Evolutionary conservation across 441 rosid genomes (phyloP).

Genomic region (Pelargonium myrrhifolium): DNA sequence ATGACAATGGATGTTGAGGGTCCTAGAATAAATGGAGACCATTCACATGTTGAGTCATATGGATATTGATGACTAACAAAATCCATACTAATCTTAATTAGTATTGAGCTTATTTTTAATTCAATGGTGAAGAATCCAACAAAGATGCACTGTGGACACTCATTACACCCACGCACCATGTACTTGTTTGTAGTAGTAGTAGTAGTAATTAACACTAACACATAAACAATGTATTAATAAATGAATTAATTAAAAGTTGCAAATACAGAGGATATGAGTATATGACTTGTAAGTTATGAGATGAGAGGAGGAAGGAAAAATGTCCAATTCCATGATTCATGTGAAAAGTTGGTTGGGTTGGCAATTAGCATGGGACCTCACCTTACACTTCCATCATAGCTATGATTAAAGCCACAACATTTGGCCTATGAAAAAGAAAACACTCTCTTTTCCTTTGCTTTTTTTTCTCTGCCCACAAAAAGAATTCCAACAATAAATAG

Average conservation of each 20-base stretch:
- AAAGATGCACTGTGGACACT: conserved; percentile 1
- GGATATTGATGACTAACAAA: too few species aligned
- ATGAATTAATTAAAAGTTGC: neutral
- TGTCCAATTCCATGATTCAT: neutral
- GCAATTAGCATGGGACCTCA: neutral
- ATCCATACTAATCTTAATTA: too few species aligned
- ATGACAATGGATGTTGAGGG: too few species aligned
- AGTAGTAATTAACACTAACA: conserved; percentile 1
- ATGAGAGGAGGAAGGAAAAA: neutral
- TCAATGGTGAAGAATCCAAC: neutral
- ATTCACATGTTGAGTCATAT: too few species aligned
- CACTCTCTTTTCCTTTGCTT: too few species aligned
- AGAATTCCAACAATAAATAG: too few species aligned
- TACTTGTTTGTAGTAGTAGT: too few species aligned
- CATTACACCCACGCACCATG: neutral
- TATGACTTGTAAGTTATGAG: too few species aligned
- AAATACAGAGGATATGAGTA: neutral
- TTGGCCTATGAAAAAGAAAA: neutral
- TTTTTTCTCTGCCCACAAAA: too few species aligned
- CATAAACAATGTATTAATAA: neutral
- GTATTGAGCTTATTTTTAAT: neutral
- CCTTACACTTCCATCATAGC: too few species aligned
- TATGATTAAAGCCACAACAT: neutral
- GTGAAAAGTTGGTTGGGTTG: neutral
- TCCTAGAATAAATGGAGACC: too few species aligned